These are phyloP conservation scores for Termitomyces titanicus DNA, from an alignment of 768 basidiomycete species.

Conservation along the genomic window DNA sequence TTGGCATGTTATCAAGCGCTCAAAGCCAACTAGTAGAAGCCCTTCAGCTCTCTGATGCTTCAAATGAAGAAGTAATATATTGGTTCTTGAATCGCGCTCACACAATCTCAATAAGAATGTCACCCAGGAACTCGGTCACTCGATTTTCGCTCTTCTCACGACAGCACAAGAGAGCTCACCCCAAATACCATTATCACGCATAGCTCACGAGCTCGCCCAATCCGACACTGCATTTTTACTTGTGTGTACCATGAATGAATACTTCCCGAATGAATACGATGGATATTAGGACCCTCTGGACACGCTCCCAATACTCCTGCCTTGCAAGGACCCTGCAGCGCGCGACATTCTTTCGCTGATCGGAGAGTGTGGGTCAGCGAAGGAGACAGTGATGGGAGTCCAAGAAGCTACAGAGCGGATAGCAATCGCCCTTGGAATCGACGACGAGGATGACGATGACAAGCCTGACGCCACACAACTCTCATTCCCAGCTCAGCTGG, in stretches of 20 bases:
- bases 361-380: slow-evolving; percentile 37
- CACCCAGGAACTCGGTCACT: slow-evolving; percentile 7
- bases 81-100: background rate
- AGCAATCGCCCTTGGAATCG: slow-evolving; percentile 15
- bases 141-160: slow-evolving; percentile 30
- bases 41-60: slow-evolving; percentile 3
- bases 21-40: background rate
- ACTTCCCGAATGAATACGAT: background rate
- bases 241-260: slow-evolving; percentile 10
- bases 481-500: slow-evolving; percentile 29
- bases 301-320: slow-evolving; percentile 36
- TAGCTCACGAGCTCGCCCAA: slow-evolving; percentile 26
- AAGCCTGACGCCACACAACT: slow-evolving; percentile 18
- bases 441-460: slow-evolving; percentile 24
- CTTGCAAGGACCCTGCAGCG: slow-evolving; percentile 33
- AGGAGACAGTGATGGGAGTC: slow-evolving; percentile 42
- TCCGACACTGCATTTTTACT: slow-evolving; percentile 20
- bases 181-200: slow-evolving; percentile 23
- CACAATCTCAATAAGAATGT: background rate
- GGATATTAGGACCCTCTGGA: slow-evolving; percentile 40
- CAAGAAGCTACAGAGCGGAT: slow-evolving; percentile 44
- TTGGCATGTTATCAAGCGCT: slow-evolving; percentile 5
- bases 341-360: slow-evolving; percentile 36
- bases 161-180: slow-evolving; percentile 26
- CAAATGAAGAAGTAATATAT: slow-evolving; percentile 11